These are phyloP conservation scores for Quercus aquifolioides DNA, from an alignment of 306 rosid species.

Conservation along the genomic window DNA sequence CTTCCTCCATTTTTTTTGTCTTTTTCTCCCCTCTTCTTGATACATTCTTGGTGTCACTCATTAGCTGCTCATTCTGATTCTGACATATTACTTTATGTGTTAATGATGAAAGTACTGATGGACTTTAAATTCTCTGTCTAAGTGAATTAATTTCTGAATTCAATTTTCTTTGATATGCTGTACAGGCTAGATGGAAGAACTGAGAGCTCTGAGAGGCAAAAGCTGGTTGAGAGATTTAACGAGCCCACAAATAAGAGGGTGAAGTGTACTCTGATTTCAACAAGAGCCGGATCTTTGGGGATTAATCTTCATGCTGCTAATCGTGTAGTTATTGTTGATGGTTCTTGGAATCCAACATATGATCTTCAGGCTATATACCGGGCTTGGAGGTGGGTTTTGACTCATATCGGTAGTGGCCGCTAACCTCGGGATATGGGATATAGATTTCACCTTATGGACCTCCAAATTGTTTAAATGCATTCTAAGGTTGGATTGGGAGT, in stretches of 20 bases:
- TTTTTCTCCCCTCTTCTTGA: no score
- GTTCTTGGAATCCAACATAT: constrained; percentile 98
- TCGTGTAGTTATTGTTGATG: constrained; percentile 94
- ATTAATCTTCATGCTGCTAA: constrained; percentile 97
- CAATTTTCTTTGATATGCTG: constrained; percentile 20
- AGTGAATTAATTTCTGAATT: not conserved
- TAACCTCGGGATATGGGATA: no score
- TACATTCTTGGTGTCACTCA: not conserved
- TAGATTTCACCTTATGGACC: no score
- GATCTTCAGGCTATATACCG: constrained; percentile 99
- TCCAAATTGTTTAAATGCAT: no score
- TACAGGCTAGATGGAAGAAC: constrained; percentile 96
- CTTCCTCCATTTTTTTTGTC: not conserved
- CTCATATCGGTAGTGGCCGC: not conserved
- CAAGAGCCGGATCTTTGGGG: constrained; percentile 95
- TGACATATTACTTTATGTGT: not conserved
- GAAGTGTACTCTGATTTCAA: constrained; percentile 87
- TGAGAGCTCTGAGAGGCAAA: constrained; percentile 93
- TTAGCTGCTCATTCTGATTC: not conserved
- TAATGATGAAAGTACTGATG: not conserved
- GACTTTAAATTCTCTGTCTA: not conserved
- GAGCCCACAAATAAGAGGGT: constrained; percentile 83
- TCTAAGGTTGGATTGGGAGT: no score
- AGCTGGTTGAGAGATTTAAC: constrained; percentile 85
- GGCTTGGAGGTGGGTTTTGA: constrained; percentile 77